Evolutionary conservation across 2,329 filamentous ascomycete species (phyloP).

Genomic region (Chalara sp.): DNA sequence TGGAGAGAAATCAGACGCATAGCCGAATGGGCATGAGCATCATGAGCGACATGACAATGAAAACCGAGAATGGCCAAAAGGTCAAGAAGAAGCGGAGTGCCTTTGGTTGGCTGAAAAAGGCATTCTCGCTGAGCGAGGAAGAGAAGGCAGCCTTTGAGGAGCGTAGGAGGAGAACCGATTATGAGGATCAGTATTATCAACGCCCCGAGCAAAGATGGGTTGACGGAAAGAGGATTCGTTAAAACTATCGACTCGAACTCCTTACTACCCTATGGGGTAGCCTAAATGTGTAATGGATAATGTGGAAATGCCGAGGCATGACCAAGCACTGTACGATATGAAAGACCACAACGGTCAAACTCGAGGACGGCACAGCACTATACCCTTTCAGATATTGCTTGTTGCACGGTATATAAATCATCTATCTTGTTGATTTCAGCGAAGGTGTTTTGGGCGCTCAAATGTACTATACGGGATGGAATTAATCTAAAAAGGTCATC

Average conservation of each 20-base stretch:
- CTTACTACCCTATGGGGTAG: no score
- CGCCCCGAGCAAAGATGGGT: slow-evolving; percentile 13
- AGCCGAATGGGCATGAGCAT: slow-evolving; percentile 38
- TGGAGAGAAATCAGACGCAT: slow-evolving; percentile 18
- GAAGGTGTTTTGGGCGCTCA: no score
- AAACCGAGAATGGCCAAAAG: slow-evolving; percentile 31
- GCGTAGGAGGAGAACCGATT: slow-evolving; percentile 30
- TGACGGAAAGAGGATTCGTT: slow-evolving; percentile 19
- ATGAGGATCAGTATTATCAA: slow-evolving; percentile 11
- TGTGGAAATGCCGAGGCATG: no score
- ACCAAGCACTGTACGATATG: no score
- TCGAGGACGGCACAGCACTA: no score
- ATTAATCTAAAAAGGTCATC: no score
- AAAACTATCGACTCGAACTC: not conserved
- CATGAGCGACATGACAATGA: slow-evolving; percentile 43
- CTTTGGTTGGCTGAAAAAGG: slow-evolving; percentile 63
- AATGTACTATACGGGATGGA: no score
- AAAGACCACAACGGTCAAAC: no score
- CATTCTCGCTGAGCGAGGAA: slow-evolving; percentile 58
- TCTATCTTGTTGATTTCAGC: no score
- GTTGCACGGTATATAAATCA: no score
- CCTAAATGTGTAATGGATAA: no score
- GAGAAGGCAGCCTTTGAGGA: slow-evolving; percentile 54
- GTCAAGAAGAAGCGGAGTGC: slow-evolving; percentile 62
- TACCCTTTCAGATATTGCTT: no score